Evolutionary conservation across 106 monocot genomes (phyloP).

Genomic region (Allium sativum): DNA sequence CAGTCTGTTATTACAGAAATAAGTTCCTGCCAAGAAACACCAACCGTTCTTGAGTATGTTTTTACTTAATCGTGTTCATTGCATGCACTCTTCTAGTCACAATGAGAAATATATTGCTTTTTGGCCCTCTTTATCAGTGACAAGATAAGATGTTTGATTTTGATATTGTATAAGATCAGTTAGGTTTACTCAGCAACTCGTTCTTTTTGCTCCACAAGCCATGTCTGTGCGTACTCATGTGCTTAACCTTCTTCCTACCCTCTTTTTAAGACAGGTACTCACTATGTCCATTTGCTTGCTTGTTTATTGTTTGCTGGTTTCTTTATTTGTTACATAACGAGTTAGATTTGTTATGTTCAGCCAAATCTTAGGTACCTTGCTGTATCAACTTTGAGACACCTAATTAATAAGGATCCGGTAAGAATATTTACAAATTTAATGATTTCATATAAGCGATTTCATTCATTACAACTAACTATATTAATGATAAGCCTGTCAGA

Average conservation of each 20-base stretch:
- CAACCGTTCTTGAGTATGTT: conserved; percentile 81
- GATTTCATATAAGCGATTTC: too few species aligned
- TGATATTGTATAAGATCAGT: conserved; percentile 74
- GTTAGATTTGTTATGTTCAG: conserved; percentile 30
- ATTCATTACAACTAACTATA: too few species aligned
- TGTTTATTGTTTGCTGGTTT: neutral
- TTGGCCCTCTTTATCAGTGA: too few species aligned
- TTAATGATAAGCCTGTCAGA: too few species aligned
- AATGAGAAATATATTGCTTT: too few species aligned
- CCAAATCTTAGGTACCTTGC: conserved; percentile 89
- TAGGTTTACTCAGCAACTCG: conserved; percentile 96
- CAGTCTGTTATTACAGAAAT: conserved; percentile 94
- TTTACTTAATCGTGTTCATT: neutral
- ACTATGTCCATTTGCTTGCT: neutral
- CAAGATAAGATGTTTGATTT: conserved; percentile 3
- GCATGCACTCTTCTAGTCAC: too few species aligned
- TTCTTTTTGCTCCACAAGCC: conserved; percentile 99
- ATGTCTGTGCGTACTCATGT: conserved; percentile 83
- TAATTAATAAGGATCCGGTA: conserved; percentile 94
- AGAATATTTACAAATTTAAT: conserved; percentile 16
- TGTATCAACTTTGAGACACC: conserved; percentile 78
- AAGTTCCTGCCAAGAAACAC: conserved; percentile 80
- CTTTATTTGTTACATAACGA: conserved; percentile 5
- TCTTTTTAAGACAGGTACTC: conserved; percentile 81
- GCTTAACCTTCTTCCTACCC: conserved; percentile 82